Percentiles rank a stretch among this genome's conserved stretches.
phyloP scores from a whole-genome alignment of 2,329 filamentous ascomycete genomes.

The Monilinia fructicola region DNA sequence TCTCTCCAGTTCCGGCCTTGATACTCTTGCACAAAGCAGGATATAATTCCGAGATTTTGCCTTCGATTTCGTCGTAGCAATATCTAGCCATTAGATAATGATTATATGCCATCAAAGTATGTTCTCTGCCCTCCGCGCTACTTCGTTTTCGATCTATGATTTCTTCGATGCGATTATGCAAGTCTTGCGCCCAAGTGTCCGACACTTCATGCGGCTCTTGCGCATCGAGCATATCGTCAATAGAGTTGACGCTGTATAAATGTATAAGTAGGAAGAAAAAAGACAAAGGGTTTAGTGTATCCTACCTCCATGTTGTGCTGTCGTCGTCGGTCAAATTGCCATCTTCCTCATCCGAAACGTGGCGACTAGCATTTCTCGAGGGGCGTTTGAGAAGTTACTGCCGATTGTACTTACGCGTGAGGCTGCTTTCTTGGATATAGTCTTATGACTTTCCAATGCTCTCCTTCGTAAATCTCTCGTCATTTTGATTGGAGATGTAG shows the following conservation, averaged over 20 bases:
- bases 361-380: constrained; percentile 50
- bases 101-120: constrained; percentile 56
- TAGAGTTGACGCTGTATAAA: constrained; percentile 22
- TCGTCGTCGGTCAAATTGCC: constrained; percentile 50
- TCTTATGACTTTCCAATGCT: constrained; percentile 58
- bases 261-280: constrained; percentile 2
- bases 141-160: constrained; percentile 68
- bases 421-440: constrained; percentile 56
- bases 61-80: constrained; percentile 57
- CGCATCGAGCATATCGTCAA: constrained; percentile 41
- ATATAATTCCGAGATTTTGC: constrained; percentile 55
- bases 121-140: constrained; percentile 62
- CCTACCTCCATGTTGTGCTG: constrained; percentile 52
- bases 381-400: constrained; percentile 47
- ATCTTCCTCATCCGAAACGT: constrained; percentile 55
- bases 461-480: constrained; percentile 48
- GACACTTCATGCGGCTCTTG: constrained; percentile 51
- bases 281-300: neutral
- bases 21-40: constrained; percentile 62
- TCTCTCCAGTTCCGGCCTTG: constrained; percentile 60
- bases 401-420: constrained; percentile 49
- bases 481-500: neutral
- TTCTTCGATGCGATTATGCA: constrained; percentile 60
- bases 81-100: constrained; percentile 62
- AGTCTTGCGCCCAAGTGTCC: constrained; percentile 53